A percentile compares a stretch with the other conserved stretches of the same genome.
These are phyloP conservation scores for Cubamyces lactineus DNA, from an alignment of 768 basidiomycete species.

Conservation along the genomic window DNA sequence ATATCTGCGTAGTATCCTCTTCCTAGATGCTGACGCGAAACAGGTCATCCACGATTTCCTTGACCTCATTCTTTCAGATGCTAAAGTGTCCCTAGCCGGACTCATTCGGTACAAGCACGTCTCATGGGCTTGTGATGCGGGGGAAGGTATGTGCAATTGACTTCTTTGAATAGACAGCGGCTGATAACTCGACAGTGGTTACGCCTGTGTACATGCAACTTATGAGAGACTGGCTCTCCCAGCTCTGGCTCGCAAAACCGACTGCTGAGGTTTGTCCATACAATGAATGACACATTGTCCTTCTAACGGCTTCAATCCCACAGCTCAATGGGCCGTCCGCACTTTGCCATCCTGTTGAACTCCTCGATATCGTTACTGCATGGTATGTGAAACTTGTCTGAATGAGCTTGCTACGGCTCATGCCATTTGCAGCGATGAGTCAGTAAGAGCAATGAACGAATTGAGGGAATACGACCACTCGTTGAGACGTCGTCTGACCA, in stretches of 20 bases:
- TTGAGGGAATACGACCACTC: conserved; percentile 16
- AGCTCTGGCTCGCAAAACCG: conserved; percentile 44
- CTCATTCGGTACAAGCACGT: conserved; percentile 59
- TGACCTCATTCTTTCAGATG: conserved; percentile 40
- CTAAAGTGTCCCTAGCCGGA: conserved; percentile 43
- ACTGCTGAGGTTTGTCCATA: conserved; percentile 10
- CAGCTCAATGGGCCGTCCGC: conserved; percentile 26
- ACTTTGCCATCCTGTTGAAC: conserved; percentile 25
- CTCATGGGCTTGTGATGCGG: conserved; percentile 51
- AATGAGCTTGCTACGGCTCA: neutral
- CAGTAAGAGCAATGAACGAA: conserved; percentile 1
- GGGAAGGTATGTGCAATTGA: conserved; percentile 41
- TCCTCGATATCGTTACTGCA: conserved; percentile 17
- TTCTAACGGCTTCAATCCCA: neutral
- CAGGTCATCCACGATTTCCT: conserved; percentile 43
- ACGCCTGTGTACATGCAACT: conserved; percentile 37
- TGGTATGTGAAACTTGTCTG: conserved; percentile 19
- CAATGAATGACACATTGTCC: neutral
- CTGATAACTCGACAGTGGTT: neutral
- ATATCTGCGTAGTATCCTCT: neutral
- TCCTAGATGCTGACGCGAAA: neutral
- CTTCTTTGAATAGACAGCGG: neutral
- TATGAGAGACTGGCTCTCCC: conserved; percentile 54
- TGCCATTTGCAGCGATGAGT: conserved; percentile 4
- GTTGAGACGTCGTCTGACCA: conserved; percentile 19